phyloP scores from a whole-genome alignment of 2,329 filamentous ascomycete genomes.

The Lecanicillium sp. region DNA sequence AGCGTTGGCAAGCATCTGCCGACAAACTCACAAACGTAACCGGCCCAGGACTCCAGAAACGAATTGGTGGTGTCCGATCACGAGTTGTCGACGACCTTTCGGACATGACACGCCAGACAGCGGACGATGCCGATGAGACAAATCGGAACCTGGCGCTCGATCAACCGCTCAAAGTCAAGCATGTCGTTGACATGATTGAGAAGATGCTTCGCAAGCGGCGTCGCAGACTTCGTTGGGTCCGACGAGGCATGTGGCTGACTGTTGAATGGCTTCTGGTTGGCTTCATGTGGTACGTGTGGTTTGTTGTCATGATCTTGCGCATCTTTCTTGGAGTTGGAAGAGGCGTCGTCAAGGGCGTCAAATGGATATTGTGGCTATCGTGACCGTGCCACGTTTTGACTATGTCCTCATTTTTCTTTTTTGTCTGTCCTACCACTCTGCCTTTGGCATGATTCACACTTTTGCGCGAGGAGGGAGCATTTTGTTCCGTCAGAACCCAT shows the following conservation, averaged over 20 bases:
- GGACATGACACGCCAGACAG: conserved; percentile 54
- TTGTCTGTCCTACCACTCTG: conserved; percentile 5
- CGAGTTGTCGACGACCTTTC: conserved; percentile 45
- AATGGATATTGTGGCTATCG: conserved; percentile 74
- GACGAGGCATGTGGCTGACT: conserved; percentile 68
- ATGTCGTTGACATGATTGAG: conserved; percentile 70
- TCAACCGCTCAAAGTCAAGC: conserved; percentile 72
- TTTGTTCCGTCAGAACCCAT: no score
- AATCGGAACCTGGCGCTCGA: conserved; percentile 66
- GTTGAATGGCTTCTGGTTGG: conserved; percentile 85
- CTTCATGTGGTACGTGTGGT: conserved; percentile 92
- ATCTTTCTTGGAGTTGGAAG: conserved; percentile 54
- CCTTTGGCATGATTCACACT: no score
- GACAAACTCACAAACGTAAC: conserved; percentile 51
- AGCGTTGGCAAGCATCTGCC: conserved; percentile 51
- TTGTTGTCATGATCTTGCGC: conserved; percentile 71
- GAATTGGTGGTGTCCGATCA: conserved; percentile 37
- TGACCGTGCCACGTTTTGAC: conserved; percentile 6
- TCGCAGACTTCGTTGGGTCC: conserved; percentile 61
- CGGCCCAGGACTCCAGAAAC: conserved; percentile 41
- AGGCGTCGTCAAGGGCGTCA: conserved; percentile 49
- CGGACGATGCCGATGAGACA: conserved; percentile 74
- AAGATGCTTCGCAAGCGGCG: conserved; percentile 64
- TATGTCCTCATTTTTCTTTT: conserved; percentile 9
- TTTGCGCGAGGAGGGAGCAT: no score